These are phyloP conservation scores for Vitis labrusca DNA, from an alignment of 164 flowering plant species.

Conservation along the genomic window DNA sequence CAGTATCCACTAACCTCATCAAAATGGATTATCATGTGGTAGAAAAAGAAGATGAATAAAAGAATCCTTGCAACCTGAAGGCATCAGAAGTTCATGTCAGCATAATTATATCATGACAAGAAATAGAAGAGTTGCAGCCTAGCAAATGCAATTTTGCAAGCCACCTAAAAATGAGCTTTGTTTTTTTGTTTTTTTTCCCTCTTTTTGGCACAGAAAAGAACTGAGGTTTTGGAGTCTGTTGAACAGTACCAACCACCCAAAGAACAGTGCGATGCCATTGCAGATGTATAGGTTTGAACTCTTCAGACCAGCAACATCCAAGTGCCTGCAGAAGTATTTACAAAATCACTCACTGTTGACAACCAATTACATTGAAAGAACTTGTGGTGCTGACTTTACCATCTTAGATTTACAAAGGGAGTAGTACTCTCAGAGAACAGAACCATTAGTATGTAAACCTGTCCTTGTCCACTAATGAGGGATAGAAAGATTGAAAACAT, in stretches of 20 bases:
- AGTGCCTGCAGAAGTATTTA: conserved; percentile 47
- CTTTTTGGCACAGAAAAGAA: background rate
- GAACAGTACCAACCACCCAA: conserved; percentile 65
- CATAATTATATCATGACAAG: background rate
- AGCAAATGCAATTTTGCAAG: background rate
- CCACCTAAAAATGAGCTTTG: background rate
- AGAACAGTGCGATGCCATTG: conserved; percentile 73
- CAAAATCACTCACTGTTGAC: background rate
- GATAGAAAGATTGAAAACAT: conserved; percentile 58
- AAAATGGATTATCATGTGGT: conserved; percentile 62
- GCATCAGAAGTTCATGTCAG: conserved; percentile 5
- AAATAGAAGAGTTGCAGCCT: background rate
- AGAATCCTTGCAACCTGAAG: conserved; percentile 69
- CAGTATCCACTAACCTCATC: conserved; percentile 47
- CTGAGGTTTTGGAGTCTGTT: background rate
- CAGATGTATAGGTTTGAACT: conserved; percentile 51
- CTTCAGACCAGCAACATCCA: conserved; percentile 73
- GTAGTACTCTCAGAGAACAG: conserved; percentile 78
- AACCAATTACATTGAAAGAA: conserved; percentile 6
- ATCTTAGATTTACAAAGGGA: conserved; percentile 78
- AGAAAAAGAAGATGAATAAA: conserved; percentile 57
- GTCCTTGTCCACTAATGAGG: conserved; percentile 63
- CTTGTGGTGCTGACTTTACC: conserved; percentile 32
- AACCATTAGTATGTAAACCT: conserved; percentile 70
- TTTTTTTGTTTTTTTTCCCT: too few relatives aligned